Evolutionary conservation across 768 basidiomycete species (phyloP), one percentile per base, ranked within the genome.

Genomic region (Agrocybe pediades): DNA sequence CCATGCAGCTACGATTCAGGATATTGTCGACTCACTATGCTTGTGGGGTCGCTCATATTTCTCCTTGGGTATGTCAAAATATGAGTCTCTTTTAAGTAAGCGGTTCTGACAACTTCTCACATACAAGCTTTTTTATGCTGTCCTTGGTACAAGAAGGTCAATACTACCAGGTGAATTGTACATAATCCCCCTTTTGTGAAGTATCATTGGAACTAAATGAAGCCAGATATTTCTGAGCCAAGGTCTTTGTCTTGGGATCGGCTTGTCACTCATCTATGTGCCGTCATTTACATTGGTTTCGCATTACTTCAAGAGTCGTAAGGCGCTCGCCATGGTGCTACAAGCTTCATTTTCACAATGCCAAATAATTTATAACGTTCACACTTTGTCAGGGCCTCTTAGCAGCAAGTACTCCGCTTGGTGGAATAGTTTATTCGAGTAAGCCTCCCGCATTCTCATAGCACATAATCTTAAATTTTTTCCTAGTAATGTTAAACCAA

Each of bases 361-460:
- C 29, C 42, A 20, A 21, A 19, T 7, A 15, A 40, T 16, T n/a
- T n/a, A n/a, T n/a, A n/a, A n/a, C n/a, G 16, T 7, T 26, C 50
- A 24, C 11, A 30, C 30, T 36, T 26, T 30, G n/a, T n/a, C n/a
- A 54, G 55, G 68, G 70, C 2, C 54, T 71, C 19, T 59, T 69
- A 39, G 55, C 68, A 41, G 76, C 78, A 1, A 77, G 78, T 3
- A 80, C 78, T 6, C 55, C 64, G 3, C 48, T 65, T 1, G 71
- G 71, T 11, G 68, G 63, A 6, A 56, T 69, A 2, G 51, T 68
- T n/a, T 69, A 67, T 48, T 66, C 71, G n/a, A 69, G 70, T 49
- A n/a, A n/a, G n/a, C n/a, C n/a, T n/a, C n/a, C n/a, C n/a, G n/a
- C n/a, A n/a, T n/a, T n/a, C n/a, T 23, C 17, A 24, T n/a, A n/a